Base-by-base conservation (phyloP, 2,329 filamentous ascomycete species). In the Pseudocercospora musae region DNA sequence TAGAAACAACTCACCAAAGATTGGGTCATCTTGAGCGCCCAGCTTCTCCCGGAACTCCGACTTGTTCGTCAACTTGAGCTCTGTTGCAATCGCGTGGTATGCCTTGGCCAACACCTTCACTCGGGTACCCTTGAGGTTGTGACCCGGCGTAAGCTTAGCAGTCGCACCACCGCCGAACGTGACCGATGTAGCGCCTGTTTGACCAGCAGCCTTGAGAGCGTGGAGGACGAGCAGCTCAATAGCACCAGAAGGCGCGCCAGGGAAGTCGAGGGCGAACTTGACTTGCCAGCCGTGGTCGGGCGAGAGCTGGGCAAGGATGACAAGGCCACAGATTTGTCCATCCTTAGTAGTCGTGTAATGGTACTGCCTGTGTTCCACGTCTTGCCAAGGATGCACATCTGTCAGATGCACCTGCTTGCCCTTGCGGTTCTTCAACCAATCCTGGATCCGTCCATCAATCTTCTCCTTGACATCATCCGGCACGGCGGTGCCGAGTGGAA, bases 241-340 rank as follows among this genome's bases (percentile, higher is more conserved):
- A 33, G 90, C 89, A 52, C 93, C 93, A 49, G 87, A 91, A n/a
- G 93, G 90, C 0, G 92, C 86, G 25, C 86, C 87, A 0, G 92
- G 93, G 82, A 97, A 96, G 77, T 97, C 92, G 59, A 97, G 86
- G n/a, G 90, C 90, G 81, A 95, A 96, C 80, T 97, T 97, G 74
- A 96, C 89, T 80, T 97, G 93, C 87, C 92, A 96, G 59, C 93
- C 93, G 74, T 96, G 86, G 37, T 85, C 82, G 1, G 92, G 91
- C 3, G 89, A 86, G 27, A 97, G 85, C 75, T 92, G 90, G 58
- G 90, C 90, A 70, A 97, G 81, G 8, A 94, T 88, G n/a, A 94
- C 89, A 62, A 97, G 84, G 33, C 89, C 89, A 46, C 84, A 84
- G 60, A 97, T 86, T 63, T 84, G 85, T 66, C 90, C 90, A 15